These are phyloP conservation scores for Ramularia endophylla DNA, from an alignment of 2,329 filamentous ascomycete species.

Conservation along the genomic window DNA sequence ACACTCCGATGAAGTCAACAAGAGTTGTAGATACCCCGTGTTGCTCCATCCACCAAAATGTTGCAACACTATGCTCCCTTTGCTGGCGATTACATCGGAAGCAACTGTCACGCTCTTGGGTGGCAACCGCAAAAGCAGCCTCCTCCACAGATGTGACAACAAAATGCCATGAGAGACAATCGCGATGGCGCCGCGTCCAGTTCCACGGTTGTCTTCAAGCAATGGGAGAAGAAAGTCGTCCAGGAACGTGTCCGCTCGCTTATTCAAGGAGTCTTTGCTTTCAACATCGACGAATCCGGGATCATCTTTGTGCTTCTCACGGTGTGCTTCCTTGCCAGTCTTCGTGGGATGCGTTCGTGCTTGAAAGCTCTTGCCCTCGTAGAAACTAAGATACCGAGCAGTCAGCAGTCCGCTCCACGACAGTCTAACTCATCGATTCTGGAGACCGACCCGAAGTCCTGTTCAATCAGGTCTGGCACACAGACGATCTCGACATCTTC, in stretches of 20 bases:
- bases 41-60: constrained; percentile 59
- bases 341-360: constrained; percentile 34
- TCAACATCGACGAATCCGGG: constrained; percentile 56
- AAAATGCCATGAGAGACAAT: constrained; percentile 82
- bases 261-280: constrained; percentile 59
- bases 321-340: constrained; percentile 35
- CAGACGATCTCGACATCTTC: constrained; percentile 33
- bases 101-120: constrained; percentile 40
- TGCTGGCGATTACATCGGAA: constrained; percentile 36
- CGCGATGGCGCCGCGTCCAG: constrained; percentile 42
- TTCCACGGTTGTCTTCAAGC: constrained; percentile 31
- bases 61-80: constrained; percentile 40
- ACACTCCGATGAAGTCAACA: constrained; percentile 4
- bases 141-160: constrained; percentile 61
- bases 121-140: constrained; percentile 53
- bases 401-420: too few species aligned
- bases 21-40: constrained; percentile 53
- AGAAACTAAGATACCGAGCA: constrained; percentile 31
- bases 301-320: constrained; percentile 35
- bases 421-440: too few species aligned
- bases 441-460: constrained; percentile 55
- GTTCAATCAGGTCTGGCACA: constrained; percentile 57
- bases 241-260: constrained; percentile 61
- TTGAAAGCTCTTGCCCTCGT: constrained; percentile 59
- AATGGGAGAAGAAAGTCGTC: constrained; percentile 57